Percentiles rank a stretch among this genome's conserved stretches.
Conservation (phyloP, 129 eudicot species). For the Arctium lappa region DNA sequence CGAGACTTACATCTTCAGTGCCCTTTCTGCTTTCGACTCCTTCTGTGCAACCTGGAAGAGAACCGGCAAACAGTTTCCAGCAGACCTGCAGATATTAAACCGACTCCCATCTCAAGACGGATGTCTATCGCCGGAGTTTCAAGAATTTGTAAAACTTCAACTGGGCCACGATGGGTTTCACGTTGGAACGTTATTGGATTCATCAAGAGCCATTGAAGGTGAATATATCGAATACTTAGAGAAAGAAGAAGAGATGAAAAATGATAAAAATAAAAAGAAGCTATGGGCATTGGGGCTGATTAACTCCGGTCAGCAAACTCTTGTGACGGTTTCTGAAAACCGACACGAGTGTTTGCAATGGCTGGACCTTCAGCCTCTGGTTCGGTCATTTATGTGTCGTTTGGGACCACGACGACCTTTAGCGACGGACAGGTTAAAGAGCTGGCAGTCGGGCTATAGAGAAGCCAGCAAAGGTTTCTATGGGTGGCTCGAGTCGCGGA, state of each 20-base stretch:
- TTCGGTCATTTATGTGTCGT: background rate
- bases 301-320: background rate
- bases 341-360: background rate
- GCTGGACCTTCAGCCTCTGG: background rate
- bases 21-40: too few relatives aligned
- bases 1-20: too few relatives aligned
- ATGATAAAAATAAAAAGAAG: background rate
- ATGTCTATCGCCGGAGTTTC: background rate
- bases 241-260: background rate
- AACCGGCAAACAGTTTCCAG: too few relatives aligned
- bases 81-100: too few relatives aligned
- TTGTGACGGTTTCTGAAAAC: background rate
- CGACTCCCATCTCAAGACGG: too few relatives aligned
- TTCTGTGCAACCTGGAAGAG: too few relatives aligned
- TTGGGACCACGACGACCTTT: background rate
- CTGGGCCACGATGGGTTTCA: background rate
- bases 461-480: background rate
- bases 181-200: background rate
- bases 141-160: background rate
- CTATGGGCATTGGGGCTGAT: background rate
- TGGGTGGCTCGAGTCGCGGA: background rate
- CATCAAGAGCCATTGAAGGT: background rate
- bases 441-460: background rate
- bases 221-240: background rate
- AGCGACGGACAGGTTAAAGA: background rate